These are phyloP conservation scores for Trichopus zeylanicus DNA, from an alignment of 116 monocot species.

Conservation along the genomic window DNA sequence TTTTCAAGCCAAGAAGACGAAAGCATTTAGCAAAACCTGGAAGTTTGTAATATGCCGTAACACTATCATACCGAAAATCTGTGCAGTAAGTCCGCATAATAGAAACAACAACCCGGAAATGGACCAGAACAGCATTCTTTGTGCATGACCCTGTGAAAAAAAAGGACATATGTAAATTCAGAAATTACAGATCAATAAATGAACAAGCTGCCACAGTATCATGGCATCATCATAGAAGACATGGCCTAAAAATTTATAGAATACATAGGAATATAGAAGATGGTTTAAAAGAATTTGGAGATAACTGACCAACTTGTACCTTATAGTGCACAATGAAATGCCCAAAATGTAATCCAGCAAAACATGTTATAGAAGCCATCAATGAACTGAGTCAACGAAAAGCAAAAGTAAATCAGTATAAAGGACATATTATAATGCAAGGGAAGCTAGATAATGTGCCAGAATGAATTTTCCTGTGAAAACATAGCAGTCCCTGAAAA, in stretches of 20 bases:
- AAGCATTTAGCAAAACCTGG: too few relatives aligned
- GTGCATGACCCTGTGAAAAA: slow-evolving; percentile 39
- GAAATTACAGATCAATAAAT: too few relatives aligned
- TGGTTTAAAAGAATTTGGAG: neutral
- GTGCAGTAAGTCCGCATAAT: slow-evolving; percentile 35
- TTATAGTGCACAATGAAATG: slow-evolving; percentile 58
- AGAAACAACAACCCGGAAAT: slow-evolving; percentile 46
- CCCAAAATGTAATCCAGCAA: slow-evolving; percentile 81
- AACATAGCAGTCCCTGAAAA: too few relatives aligned
- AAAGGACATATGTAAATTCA: too few relatives aligned
- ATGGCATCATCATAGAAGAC: neutral
- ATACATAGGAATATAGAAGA: neutral
- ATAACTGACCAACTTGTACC: slow-evolving; percentile 34
- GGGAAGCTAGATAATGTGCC: too few relatives aligned
- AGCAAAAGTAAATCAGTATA: neutral
- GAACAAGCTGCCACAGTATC: too few relatives aligned
- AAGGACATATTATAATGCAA: too few relatives aligned
- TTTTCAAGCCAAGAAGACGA: too few relatives aligned
- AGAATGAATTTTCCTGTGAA: too few relatives aligned
- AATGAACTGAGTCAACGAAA: slow-evolving; percentile 48
- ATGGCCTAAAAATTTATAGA: neutral
- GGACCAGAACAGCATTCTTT: slow-evolving; percentile 55
- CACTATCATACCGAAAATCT: slow-evolving; percentile 56
- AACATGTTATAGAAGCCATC: slow-evolving; percentile 89
- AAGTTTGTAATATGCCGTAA: too few relatives aligned